Evolutionary conservation across 352 stramenopile genomes (phyloP).

Genomic region (Pythium rhizo-oryzae): DNA sequence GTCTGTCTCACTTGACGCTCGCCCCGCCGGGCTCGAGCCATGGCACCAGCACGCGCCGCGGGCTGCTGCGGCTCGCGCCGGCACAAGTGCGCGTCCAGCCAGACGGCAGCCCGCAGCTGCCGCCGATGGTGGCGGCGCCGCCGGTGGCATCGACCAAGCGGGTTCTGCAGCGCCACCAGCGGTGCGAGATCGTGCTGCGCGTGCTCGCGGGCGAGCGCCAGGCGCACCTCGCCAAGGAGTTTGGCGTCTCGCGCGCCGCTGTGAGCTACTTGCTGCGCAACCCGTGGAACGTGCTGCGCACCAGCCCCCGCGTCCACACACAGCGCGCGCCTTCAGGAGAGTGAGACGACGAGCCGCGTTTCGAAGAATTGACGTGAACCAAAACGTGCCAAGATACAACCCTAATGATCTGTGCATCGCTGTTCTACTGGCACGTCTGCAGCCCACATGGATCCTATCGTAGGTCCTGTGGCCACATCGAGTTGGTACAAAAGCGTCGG

Average conservation of each 20-base stretch:
- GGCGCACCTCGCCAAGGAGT: slow-evolving; percentile 64
- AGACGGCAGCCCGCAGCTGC: slow-evolving; percentile 7
- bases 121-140: background rate
- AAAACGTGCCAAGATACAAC: too few species aligned
- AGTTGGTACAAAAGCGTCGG: too few species aligned
- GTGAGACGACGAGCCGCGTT: too few species aligned
- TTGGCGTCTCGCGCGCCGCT: slow-evolving; percentile 54
- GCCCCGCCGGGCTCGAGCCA: background rate
- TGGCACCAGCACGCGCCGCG: slow-evolving; percentile 5
- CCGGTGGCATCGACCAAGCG: slow-evolving; percentile 39
- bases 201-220: slow-evolving; percentile 59
- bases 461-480: too few species aligned
- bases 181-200: slow-evolving; percentile 62
- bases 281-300: background rate
- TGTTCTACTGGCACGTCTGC: too few species aligned
- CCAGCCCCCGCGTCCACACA: too few species aligned
- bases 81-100: slow-evolving; percentile 3
- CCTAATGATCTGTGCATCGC: too few species aligned
- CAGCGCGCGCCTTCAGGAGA: too few species aligned
- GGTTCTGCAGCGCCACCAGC: slow-evolving; percentile 63
- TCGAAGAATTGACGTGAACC: too few species aligned
- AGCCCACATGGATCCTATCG: too few species aligned
- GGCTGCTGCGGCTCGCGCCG: slow-evolving; percentile 11
- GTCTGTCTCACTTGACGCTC: too few species aligned
- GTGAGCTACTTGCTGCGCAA: slow-evolving; percentile 52